phyloP scores from a whole-genome alignment of 163 green algal species.

The Coccomyxa subellipsoidea region DNA sequence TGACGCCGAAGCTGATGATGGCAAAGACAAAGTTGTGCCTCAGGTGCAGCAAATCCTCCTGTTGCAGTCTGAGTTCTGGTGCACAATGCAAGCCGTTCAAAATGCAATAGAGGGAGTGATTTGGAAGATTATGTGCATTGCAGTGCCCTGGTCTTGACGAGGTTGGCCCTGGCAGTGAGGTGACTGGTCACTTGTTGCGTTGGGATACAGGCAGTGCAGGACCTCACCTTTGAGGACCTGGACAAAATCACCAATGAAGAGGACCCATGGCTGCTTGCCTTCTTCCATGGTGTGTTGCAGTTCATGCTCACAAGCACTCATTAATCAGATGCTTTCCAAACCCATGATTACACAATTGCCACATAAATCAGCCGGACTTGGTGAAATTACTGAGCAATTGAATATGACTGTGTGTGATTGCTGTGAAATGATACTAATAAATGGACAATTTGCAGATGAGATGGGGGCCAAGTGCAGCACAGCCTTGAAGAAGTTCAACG shows the following conservation, averaged over 20 bases:
- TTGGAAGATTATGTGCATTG: too few relatives aligned
- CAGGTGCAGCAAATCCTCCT: not conserved
- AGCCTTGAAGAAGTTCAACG: constrained; percentile 22
- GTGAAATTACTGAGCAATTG: too few relatives aligned
- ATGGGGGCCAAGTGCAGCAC: not conserved
- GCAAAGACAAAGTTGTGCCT: constrained; percentile 11
- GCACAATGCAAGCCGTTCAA: not conserved
- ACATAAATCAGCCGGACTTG: too few relatives aligned
- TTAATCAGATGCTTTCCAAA: not conserved
- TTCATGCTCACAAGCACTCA: not conserved
- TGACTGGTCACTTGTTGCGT: not conserved
- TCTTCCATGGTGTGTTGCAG: constrained; percentile 3
- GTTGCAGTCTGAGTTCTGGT: not conserved
- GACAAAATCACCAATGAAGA: constrained; percentile 13
- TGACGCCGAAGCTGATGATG: not conserved
- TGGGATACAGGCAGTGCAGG: constrained; percentile 8
- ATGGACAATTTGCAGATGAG: not conserved
- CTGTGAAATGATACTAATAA: too few relatives aligned
- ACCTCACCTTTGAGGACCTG: constrained; percentile 7
- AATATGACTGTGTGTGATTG: too few relatives aligned
- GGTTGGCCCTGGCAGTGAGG: too few relatives aligned
- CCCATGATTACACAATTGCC: too few relatives aligned
- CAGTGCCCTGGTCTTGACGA: too few relatives aligned
- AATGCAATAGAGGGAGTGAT: too few relatives aligned
- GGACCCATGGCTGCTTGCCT: constrained; percentile 22